Evolutionary conservation across 192 early-diverging fungal species (phyloP).

Genomic region (Glomus cerebriforme): DNA sequence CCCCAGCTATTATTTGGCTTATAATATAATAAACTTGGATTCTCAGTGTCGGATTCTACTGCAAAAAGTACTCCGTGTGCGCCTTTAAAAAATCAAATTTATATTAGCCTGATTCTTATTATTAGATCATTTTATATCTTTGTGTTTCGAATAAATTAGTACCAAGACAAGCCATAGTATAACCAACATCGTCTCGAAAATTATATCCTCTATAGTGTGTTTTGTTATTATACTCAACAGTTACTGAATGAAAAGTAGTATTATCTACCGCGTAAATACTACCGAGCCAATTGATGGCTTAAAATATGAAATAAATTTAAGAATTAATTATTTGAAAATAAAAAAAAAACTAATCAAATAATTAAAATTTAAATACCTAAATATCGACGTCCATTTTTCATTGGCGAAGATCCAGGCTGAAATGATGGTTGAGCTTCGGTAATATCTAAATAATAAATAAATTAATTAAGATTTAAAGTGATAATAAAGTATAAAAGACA

Average conservation of each 20-base stretch:
- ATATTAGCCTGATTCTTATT: not conserved
- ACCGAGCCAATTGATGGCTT: conserved; percentile 86
- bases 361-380: conserved; percentile 40
- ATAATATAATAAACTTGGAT: conserved; percentile 70
- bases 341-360: not conserved
- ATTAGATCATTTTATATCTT: not conserved
- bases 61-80: conserved; percentile 77
- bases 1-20: conserved; percentile 72
- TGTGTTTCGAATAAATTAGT: not conserved
- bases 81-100: conserved; percentile 27
- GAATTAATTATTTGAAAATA: not conserved
- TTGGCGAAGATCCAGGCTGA: conserved; percentile 84
- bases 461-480: not conserved
- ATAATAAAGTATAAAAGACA: not conserved
- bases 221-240: conserved; percentile 90
- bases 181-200: conserved; percentile 80
- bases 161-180: conserved; percentile 76
- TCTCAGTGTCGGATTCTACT: conserved; percentile 44
- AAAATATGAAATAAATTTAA: not conserved
- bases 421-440: conserved; percentile 64
- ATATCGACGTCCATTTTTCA: conserved; percentile 55
- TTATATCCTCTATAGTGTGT: conserved; percentile 73
- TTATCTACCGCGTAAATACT: conserved; percentile 73
- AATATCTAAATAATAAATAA: not conserved
- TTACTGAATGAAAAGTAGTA: conserved; percentile 70